Conservation (phyloP, 345 rosid genomes). For the Adansonia digitata region DNA sequence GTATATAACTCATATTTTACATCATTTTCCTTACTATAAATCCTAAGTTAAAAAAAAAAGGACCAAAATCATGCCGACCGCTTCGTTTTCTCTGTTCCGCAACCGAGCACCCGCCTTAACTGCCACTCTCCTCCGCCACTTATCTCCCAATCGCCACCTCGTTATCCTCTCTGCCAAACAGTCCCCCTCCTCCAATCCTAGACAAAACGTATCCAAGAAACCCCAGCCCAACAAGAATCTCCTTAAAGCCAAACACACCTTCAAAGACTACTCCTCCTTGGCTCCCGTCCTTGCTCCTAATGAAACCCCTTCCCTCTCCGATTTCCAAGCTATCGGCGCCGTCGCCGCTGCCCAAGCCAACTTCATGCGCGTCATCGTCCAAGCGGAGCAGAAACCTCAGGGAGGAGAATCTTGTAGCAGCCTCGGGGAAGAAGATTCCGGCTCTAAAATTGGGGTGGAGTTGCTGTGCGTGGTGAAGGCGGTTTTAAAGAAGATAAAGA, state of each 20-base stretch:
- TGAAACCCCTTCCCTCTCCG: slow-evolving; percentile 46
- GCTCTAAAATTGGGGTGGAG: slow-evolving; percentile 44
- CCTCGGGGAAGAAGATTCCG: slow-evolving; percentile 13
- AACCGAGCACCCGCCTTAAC: slow-evolving; percentile 25
- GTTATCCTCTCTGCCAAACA: slow-evolving; percentile 38
- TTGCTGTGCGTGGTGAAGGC: slow-evolving; percentile 88
- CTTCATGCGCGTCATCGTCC: slow-evolving; percentile 89
- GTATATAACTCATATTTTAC: background rate
- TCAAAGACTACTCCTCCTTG: slow-evolving; percentile 61
- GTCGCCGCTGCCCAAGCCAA: slow-evolving; percentile 93
- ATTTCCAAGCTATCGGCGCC: slow-evolving; percentile 77
- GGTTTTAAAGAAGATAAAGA: slow-evolving; percentile 81
- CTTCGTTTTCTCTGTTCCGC: slow-evolving; percentile 46
- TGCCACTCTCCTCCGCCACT: slow-evolving; percentile 37
- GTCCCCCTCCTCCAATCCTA: background rate
- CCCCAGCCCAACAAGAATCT: slow-evolving; percentile 56
- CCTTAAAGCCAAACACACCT: slow-evolving; percentile 56
- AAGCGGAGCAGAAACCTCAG: slow-evolving; percentile 17
- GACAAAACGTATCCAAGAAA: slow-evolving; percentile 40
- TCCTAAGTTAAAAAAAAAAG: background rate
- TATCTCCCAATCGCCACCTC: slow-evolving; percentile 27
- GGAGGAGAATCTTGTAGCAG: slow-evolving; percentile 16
- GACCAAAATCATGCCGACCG: slow-evolving; percentile 34
- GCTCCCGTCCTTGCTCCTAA: slow-evolving; percentile 60
- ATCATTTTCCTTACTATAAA: background rate